These are phyloP conservation scores for Proliferodiscus dingleyae DNA, from an alignment of 2,329 filamentous ascomycete species.

Conservation along the genomic window DNA sequence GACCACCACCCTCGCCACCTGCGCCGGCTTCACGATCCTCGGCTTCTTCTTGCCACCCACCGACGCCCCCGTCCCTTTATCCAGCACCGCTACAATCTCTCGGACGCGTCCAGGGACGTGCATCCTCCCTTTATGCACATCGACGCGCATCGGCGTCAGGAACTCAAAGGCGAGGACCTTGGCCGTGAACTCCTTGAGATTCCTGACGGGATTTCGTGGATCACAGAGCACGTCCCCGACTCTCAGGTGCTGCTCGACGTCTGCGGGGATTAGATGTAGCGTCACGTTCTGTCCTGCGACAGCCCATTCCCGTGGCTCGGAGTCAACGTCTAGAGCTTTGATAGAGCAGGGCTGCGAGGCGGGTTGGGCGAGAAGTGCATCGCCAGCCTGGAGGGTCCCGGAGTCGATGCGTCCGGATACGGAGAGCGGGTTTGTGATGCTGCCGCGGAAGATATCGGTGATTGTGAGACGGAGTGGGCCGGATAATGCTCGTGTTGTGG, in stretches of 20 bases:
- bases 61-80: constrained; percentile 72
- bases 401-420: constrained; percentile 82
- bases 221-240: constrained; percentile 85
- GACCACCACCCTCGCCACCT: constrained; percentile 71
- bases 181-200: constrained; percentile 68
- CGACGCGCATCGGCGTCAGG: constrained; percentile 80
- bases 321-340: constrained; percentile 75
- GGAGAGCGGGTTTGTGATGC: constrained; percentile 74
- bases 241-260: constrained; percentile 77
- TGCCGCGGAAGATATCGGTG: constrained; percentile 77
- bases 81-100: constrained; percentile 66
- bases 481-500: constrained; percentile 63
- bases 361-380: constrained; percentile 73
- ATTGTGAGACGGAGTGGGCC: constrained; percentile 84
- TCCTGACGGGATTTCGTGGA: constrained; percentile 60
- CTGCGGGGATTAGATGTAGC: constrained; percentile 70
- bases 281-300: constrained; percentile 87
- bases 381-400: constrained; percentile 79
- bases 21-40: constrained; percentile 73
- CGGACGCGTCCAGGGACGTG: constrained; percentile 72
- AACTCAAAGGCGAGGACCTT: constrained; percentile 89
- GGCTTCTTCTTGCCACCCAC: constrained; percentile 75
- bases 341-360: constrained; percentile 75
- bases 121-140: constrained; percentile 80
- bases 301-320: constrained; percentile 74